Evolutionary conservation across 2,329 filamentous ascomycete species (phyloP).

Genomic region (Helotiales sp.): DNA sequence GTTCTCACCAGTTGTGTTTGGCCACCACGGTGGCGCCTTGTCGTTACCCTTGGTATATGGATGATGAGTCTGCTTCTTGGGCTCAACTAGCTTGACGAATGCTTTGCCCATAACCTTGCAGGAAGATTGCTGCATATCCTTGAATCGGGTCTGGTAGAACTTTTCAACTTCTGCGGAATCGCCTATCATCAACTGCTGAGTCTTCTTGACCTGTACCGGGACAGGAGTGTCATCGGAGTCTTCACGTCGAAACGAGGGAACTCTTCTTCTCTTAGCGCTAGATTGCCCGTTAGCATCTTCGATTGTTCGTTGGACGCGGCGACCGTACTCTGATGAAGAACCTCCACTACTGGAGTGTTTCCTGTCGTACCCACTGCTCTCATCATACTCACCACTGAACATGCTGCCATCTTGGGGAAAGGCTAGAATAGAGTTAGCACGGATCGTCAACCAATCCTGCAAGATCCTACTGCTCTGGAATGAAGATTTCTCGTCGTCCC

Average conservation of each 20-base stretch:
- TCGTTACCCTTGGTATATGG: conserved; percentile 68
- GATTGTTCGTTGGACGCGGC: conserved; percentile 16
- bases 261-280: conserved; percentile 25
- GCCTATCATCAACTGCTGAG: conserved; percentile 48
- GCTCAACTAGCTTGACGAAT: conserved; percentile 74
- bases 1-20: conserved; percentile 52
- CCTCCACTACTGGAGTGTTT: conserved; percentile 20
- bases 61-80: conserved; percentile 74
- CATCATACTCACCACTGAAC: conserved; percentile 21
- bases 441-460: not conserved
- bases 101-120: conserved; percentile 74
- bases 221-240: conserved; percentile 20
- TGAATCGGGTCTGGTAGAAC: conserved; percentile 63
- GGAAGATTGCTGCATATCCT: conserved; percentile 67
- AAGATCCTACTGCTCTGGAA: conserved; percentile 1
- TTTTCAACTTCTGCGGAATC: conserved; percentile 54
- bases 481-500: conserved; percentile 9
- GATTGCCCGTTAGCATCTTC: conserved; percentile 28
- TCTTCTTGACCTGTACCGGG: conserved; percentile 23
- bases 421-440: conserved; percentile 1
- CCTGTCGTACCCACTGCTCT: conserved; percentile 10
- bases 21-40: conserved; percentile 68
- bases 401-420: conserved; percentile 10
- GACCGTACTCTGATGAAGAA: conserved; percentile 19
- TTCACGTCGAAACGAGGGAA: conserved; percentile 14